phyloP scores from a whole-genome alignment of 2,329 filamentous ascomycete species.

The Hypoxylon sp. region DNA sequence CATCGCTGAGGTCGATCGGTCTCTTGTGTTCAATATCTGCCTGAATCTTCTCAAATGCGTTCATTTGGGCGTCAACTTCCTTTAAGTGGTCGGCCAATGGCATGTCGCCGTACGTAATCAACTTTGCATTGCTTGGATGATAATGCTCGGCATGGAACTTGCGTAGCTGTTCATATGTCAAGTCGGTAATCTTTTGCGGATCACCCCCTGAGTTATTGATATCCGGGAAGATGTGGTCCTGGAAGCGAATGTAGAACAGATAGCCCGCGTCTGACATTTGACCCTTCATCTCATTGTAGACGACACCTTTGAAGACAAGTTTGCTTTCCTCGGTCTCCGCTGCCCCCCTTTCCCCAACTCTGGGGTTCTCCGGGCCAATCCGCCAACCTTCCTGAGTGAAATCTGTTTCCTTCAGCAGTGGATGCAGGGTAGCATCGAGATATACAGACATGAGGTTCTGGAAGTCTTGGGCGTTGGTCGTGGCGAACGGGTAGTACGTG shows the following conservation, averaged over 20 bases:
- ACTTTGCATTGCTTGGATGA: slow-evolving; percentile 96
- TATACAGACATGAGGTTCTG: slow-evolving; percentile 97
- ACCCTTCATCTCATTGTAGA: slow-evolving; percentile 99
- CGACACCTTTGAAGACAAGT: slow-evolving; percentile 95
- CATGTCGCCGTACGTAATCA: slow-evolving; percentile 96
- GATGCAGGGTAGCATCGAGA: slow-evolving; percentile 92
- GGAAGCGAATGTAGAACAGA: slow-evolving; percentile 94
- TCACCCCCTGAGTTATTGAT: slow-evolving; percentile 98
- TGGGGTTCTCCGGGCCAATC: slow-evolving; percentile 90
- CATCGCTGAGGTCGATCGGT: slow-evolving; percentile 79
- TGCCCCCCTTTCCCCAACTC: slow-evolving; percentile 64
- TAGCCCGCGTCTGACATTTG: slow-evolving; percentile 99
- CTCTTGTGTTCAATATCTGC: slow-evolving; percentile 81
- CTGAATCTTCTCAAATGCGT: slow-evolving; percentile 78
- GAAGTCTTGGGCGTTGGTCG: slow-evolving; percentile 95
- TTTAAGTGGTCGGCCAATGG: slow-evolving; percentile 84
- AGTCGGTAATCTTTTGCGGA: slow-evolving; percentile 93
- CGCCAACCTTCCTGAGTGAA: slow-evolving; percentile 98
- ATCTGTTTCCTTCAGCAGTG: slow-evolving; percentile 89
- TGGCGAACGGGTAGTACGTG: slow-evolving; percentile 97
- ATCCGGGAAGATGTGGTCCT: slow-evolving; percentile 92
- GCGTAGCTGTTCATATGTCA: slow-evolving; percentile 91
- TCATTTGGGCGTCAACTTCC: slow-evolving; percentile 82
- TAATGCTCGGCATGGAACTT: slow-evolving; percentile 94
- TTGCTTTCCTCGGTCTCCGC: slow-evolving; percentile 72